Evolutionary conservation across 2,329 filamentous ascomycete genomes (phyloP).

Genomic region (Trichoderma koningiopsis): DNA sequence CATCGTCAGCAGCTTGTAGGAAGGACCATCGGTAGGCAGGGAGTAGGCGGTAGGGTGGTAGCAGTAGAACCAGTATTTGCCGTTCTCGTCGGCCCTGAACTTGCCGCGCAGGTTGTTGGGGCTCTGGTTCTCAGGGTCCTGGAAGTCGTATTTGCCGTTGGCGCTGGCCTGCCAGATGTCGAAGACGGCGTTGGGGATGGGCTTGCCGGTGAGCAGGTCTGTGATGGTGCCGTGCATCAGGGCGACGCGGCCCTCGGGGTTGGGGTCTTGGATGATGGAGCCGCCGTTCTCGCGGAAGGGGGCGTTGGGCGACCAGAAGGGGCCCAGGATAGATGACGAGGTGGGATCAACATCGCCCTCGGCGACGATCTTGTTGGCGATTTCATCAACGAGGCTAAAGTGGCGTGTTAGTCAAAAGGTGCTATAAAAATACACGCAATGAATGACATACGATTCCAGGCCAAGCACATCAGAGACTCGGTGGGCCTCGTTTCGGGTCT

Average conservation of each 20-base stretch:
- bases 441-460: conserved; percentile 63
- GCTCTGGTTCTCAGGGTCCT: conserved; percentile 70
- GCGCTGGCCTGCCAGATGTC: conserved; percentile 78
- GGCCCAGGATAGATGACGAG: conserved; percentile 75
- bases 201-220: conserved; percentile 66
- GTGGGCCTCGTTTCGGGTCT: conserved; percentile 73
- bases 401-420: not conserved
- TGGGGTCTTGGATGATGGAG: conserved; percentile 65
- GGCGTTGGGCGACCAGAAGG: conserved; percentile 76
- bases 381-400: conserved; percentile 60
- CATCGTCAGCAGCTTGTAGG: conserved; percentile 45
- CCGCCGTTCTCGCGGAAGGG: conserved; percentile 70
- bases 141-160: conserved; percentile 77
- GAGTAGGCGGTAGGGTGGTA: conserved; percentile 74
- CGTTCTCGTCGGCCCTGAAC: conserved; percentile 70
- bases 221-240: conserved; percentile 70
- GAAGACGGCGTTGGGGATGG: conserved; percentile 68
- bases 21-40: conserved; percentile 63
- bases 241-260: conserved; percentile 60
- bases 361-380: conserved; percentile 64
- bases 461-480: conserved; percentile 73
- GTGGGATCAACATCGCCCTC: conserved; percentile 65
- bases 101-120: conserved; percentile 77
- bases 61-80: conserved; percentile 74
- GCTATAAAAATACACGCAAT: not conserved